Conservation (phyloP, 1,284 basidiomycete species). For the Coriolopsis trogii region DNA sequence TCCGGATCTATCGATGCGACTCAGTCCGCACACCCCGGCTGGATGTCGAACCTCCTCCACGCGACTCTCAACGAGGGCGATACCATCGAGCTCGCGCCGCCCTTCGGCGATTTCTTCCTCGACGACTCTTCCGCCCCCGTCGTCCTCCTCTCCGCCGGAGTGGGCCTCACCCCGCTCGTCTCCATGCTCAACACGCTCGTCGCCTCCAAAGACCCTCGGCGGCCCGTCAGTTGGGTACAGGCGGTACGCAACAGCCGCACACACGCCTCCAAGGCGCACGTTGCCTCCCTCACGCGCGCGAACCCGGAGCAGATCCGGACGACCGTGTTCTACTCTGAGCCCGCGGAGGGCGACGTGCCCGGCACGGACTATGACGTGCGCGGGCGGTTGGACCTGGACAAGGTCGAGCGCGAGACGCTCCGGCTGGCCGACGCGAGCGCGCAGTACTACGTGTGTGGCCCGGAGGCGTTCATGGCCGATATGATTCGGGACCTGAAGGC, state of each 20-base stretch:
- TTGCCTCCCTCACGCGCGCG: constrained; percentile 12
- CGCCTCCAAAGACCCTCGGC: constrained; percentile 3
- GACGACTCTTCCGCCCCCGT: constrained; percentile 26
- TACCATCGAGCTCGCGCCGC: constrained; percentile 26
- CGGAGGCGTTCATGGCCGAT: constrained; percentile 29
- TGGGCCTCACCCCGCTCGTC: constrained; percentile 29
- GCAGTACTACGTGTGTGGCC: constrained; percentile 32
- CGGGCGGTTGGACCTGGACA: constrained; percentile 23
- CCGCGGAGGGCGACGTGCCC: constrained; percentile 14
- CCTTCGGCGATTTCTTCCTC: constrained; percentile 34
- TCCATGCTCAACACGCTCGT: constrained; percentile 32
- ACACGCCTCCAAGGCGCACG: constrained; percentile 26
- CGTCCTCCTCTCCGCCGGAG: constrained; percentile 31
- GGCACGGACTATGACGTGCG: constrained; percentile 23
- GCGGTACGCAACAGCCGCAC: constrained; percentile 22
- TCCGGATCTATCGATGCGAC: constrained; percentile 13
- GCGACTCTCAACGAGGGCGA: constrained; percentile 26
- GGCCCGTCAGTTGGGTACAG: constrained; percentile 29
- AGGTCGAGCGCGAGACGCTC: constrained; percentile 15
- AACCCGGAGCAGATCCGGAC: constrained; percentile 16
- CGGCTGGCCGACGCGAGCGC: constrained; percentile 20
- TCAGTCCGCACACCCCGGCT: constrained; percentile 24
- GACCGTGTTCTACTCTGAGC: constrained; percentile 25
- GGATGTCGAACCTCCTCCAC: constrained; percentile 31
- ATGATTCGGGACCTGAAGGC: constrained; percentile 19